Base-by-base conservation (phyloP, 768 basidiomycete genomes). In the Rhizopogon vulgaris region DNA sequence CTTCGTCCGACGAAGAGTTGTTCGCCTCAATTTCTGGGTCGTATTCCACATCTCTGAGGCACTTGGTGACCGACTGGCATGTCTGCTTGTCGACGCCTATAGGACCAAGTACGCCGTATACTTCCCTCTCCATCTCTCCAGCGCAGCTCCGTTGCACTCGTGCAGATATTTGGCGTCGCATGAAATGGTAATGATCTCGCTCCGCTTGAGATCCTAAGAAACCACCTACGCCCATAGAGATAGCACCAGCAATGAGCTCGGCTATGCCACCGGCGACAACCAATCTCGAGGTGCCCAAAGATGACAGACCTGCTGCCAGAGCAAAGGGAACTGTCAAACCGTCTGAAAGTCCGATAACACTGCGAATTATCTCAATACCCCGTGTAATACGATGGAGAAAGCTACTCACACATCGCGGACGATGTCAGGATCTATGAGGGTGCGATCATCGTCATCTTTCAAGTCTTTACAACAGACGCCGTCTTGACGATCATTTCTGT, bases 181-280 rank as follows among this genome's bases (percentile, higher is more conserved):
- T 80, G 70, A 88, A 96, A 42, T 84, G 87, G 65, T 89, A 94
- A 68, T 96, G 89, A 66, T 97, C 95, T 39, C 94, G 85, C 69
- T 99, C 96, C 28, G 95, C 87, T 69, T 98, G 91, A 1, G 94
- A 93, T 3, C 94, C 94, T 45, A 99, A 85, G 78, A 95, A 97
- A 18, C 95, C 95, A 46, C 96, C 96, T 32, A 99, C 88, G 55
- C 96, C 96, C 95, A 99, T 99, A 1, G 90, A 93, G 41, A 98
- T 89, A 12, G 94, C 90, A 9, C 96, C 96, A 3, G 94, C 92
- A 51, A 95, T 91, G 58, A 99, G 85, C 66, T 99, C 96, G 0
- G 96, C 95, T 36, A 96, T 72, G 11, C 96, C 96, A 49, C 93
- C 95, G 17, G 94, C 79, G 41, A 95, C 87, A 56, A 99, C 96